A percentile compares a stretch with the other conserved stretches of the same genome.
These are phyloP conservation scores for Ramichloridium luteum DNA, from an alignment of 2,329 filamentous ascomycete species.

Conservation along the genomic window DNA sequence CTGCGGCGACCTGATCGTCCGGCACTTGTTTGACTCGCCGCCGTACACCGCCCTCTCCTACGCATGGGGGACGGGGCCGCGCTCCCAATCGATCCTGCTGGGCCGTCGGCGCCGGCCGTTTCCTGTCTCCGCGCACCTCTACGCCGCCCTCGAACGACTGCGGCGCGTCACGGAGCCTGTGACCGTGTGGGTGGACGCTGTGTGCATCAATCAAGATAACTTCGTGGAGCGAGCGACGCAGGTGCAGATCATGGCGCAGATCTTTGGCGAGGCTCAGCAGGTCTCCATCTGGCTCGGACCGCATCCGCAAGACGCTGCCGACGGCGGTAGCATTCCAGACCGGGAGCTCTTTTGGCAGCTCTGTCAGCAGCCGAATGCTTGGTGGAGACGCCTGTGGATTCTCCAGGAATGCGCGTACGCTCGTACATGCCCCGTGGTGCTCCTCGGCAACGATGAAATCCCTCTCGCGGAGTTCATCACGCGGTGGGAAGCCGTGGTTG, in stretches of 20 bases:
- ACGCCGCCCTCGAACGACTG: neutral
- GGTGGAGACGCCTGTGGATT: conserved; percentile 1
- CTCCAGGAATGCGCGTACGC: neutral
- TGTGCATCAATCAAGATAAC: conserved; percentile 5
- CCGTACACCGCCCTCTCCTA: conserved; percentile 2
- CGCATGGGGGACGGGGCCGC: conserved; percentile 1
- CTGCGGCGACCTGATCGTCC: neutral
- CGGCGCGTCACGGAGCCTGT: neutral
- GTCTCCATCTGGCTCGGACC: conserved; percentile 6
- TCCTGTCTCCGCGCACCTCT: neutral
- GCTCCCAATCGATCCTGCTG: neutral
- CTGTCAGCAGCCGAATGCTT: neutral
- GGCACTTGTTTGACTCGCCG: neutral
- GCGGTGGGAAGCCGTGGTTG: neutral
- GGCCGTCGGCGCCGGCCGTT: neutral
- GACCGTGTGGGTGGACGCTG: conserved; percentile 4
- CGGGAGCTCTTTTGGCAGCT: neutral
- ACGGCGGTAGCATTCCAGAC: conserved; percentile 2
- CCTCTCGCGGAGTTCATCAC: neutral
- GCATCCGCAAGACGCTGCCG: no score
- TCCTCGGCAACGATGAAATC: neutral
- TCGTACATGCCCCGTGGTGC: neutral
- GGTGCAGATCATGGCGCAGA: conserved; percentile 3
- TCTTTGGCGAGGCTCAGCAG: conserved; percentile 1
- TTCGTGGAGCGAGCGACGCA: conserved; percentile 2